Evolutionary conservation across 768 basidiomycete genomes (phyloP).

Genomic region (Lentinula edodes): DNA sequence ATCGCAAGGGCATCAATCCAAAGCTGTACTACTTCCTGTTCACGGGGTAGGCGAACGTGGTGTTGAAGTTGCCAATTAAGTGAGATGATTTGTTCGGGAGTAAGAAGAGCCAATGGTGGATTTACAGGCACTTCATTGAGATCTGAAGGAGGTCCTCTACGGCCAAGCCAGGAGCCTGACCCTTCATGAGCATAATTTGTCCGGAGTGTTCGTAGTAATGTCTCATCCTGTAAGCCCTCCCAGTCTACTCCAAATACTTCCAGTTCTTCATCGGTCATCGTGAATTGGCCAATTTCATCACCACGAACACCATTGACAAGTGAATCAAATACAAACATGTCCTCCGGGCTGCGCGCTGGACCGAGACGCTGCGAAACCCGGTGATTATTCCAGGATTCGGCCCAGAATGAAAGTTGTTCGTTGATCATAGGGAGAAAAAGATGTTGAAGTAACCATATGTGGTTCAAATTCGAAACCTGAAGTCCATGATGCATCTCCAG

Average conservation of each 20-base stretch:
- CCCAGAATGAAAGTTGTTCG: not conserved
- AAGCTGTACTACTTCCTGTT: not conserved
- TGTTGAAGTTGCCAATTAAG: not conserved
- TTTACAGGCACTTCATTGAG: conserved; percentile 9
- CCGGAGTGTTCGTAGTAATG: conserved; percentile 1
- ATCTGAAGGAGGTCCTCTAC: conserved; percentile 1
- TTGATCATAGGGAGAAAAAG: conserved; percentile 19
- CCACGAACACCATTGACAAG: not conserved
- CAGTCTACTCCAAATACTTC: conserved; percentile 13
- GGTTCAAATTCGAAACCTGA: conserved; percentile 1
- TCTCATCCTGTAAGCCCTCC: conserved; percentile 6
- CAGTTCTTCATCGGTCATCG: conserved; percentile 4
- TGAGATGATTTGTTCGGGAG: not conserved
- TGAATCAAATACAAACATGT: too few species aligned
- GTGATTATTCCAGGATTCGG: too few species aligned
- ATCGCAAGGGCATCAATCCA: not conserved
- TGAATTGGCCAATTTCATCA: not conserved
- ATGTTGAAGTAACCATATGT: conserved; percentile 6
- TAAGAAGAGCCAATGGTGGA: not conserved
- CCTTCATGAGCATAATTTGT: conserved; percentile 8
- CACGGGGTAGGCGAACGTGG: not conserved
- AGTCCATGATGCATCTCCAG: conserved; percentile 17
- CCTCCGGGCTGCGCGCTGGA: too few species aligned
- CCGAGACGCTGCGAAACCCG: too few species aligned
- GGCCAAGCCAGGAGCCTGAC: conserved; percentile 9